Evolutionary conservation across 2,329 filamentous ascomycete genomes (phyloP), one percentile per base, ranked within the genome.

Genomic region (Claviceps paspali): DNA sequence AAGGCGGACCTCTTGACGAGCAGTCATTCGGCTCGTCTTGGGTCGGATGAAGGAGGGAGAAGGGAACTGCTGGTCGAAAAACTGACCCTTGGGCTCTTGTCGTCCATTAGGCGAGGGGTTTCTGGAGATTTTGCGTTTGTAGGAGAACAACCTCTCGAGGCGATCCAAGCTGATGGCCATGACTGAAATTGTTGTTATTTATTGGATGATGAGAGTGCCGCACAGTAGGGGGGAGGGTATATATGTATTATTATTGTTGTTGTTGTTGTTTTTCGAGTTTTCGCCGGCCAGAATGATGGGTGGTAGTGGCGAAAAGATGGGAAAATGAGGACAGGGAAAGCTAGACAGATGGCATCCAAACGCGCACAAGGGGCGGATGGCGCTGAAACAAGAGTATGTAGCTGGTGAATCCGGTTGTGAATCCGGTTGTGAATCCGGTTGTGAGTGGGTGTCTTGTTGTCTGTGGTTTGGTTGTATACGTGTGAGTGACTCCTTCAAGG

Each of bases 31-130:
- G 38, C 59, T 61, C 12, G 63, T 60, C 27, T 61, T 73, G 19
- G 72, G 72, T 32, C 67, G 61, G 43, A 76, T 69, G 45, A 71
- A 76, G 1, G 68, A 69, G 6, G 68, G 62, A 15, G 60, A 60
- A 4, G 68, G 68, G 43, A 71, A 72, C 35, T 59, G 53, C 35
- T 56, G 57, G 35, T 52, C 57, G 18, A 49, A 36, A 7, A 50
- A 38, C 22, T 45, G 45, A 12, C 42, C 35, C 21, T 40, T 40
- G 38, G 48, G 47, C 29, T 39, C 48, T 28, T 41, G 43, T 38
- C 49, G 43, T 37, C 45, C 48, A 36, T 40, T 49, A 30, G 47
- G 42, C 23, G 50, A 50, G 9, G 46, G 41, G 22, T 33, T 19
- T 23, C 19, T 22, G 12, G 53, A 55, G 24, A 47, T 43, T 43